phyloP scores from a whole-genome alignment of 148 eudicot genomes.

The Gaultheria prostrata region DNA sequence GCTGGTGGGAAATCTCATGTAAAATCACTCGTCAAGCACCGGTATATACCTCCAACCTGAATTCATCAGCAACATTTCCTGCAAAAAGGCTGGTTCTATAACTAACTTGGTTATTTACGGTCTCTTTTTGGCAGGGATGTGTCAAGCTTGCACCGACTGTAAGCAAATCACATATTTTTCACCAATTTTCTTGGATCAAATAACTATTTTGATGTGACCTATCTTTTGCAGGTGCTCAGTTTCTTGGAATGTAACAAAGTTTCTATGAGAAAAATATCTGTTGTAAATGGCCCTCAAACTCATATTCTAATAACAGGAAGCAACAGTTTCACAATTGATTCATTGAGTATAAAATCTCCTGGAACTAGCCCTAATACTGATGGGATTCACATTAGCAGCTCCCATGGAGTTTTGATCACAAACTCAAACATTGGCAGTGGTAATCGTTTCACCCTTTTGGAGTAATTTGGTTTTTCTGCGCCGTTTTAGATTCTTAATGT shows the following conservation, averaged over 20 bases:
- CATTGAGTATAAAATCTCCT: slow-evolving; percentile 19
- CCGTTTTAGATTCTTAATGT: background rate
- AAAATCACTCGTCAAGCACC: background rate
- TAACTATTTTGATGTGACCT: background rate
- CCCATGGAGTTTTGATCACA: slow-evolving; percentile 12
- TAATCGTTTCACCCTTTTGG: slow-evolving; percentile 10
- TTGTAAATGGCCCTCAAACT: slow-evolving; percentile 27
- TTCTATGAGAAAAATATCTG: slow-evolving; percentile 10
- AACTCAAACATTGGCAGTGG: slow-evolving; percentile 19
- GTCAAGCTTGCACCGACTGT: slow-evolving; percentile 30
- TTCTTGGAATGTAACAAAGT: slow-evolving; percentile 13
- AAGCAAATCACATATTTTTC: background rate
- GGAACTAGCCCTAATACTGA: slow-evolving; percentile 25
- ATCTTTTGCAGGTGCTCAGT: slow-evolving; percentile 17
- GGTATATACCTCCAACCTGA: background rate
- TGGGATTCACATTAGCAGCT: slow-evolving; percentile 24
- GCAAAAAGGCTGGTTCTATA: background rate
- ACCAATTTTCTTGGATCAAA: background rate
- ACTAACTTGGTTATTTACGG: background rate
- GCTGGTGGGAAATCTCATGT: slow-evolving; percentile 25
- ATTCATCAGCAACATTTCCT: background rate
- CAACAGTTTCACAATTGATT: background rate
- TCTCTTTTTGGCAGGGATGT: slow-evolving; percentile 18
- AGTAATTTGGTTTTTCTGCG: background rate
- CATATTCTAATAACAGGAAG: slow-evolving; percentile 19